Conservation (phyloP, 2,329 filamentous ascomycete species). For the Ophiostoma himal-ulmi region DNA sequence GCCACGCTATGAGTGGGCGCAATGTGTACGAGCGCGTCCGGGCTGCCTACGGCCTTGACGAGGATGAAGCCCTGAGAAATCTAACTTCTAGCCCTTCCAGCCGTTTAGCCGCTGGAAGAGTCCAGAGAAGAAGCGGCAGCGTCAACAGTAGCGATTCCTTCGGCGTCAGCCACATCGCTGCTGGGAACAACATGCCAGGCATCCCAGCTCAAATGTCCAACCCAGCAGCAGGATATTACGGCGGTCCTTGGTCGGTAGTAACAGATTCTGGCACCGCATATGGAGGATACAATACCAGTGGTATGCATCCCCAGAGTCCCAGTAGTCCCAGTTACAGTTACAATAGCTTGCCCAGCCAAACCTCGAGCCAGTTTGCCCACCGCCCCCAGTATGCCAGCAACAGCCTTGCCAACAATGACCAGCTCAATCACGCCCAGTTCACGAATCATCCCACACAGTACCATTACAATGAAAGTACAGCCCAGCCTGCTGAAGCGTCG, state of each 20-base stretch:
- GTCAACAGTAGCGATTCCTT: background rate
- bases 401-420: background rate
- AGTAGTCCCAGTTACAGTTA: no score
- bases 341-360: background rate
- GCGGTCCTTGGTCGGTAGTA: no score
- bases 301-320: no score
- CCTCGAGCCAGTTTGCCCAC: no score
- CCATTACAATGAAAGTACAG: background rate
- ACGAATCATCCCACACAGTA: background rate
- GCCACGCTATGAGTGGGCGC: slow-evolving; percentile 10
- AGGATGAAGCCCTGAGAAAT: background rate
- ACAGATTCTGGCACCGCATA: no score
- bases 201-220: background rate
- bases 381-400: background rate
- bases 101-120: background rate
- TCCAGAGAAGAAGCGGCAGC: background rate
- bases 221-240: no score
- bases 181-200: background rate
- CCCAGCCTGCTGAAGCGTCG: background rate
- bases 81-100: background rate
- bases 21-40: slow-evolving; percentile 18
- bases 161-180: background rate
- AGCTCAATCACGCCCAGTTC: background rate
- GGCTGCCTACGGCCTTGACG: slow-evolving; percentile 17
- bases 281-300: no score